Base-by-base conservation (phyloP, 2,329 filamentous ascomycete genomes). In the Nemania bipapillata region DNA sequence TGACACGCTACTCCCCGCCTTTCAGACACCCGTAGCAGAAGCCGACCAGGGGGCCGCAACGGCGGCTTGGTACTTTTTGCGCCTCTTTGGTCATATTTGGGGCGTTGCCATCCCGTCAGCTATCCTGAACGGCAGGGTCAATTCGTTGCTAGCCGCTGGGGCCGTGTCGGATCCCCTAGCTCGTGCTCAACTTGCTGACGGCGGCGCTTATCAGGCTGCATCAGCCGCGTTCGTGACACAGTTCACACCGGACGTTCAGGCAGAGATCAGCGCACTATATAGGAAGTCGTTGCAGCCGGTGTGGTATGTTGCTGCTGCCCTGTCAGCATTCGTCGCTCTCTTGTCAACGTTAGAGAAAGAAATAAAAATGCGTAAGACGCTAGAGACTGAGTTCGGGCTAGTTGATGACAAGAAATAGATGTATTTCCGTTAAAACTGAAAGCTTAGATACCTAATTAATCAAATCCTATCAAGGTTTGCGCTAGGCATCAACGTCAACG, bases 31-130 rank as follows among this genome's bases (percentile, higher is more conserved):
- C 0, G 60, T 79, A 1, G 65, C 0, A 78, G 81, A 28, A 52
- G 56, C 0, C 78, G 82, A 32, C 67, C 73, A 0, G 76, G 77
- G 0, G 71, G 76, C 1, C 77, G 78, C 0, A 76, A 54, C 79
- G 1, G 77, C 77, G 2, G 78, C 80, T 63, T 81, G 78, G 74
- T 70, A 72, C 4, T 85, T 84, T 71, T 74, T 82, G 53, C 78
- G 83, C 15, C 77, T 73, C n/a, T 78, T 84, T 17, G 83, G 83
- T 0, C 74, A 77, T 28, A 78, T 82, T 6, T 79, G 83, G 66
- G 83, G 83, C n/a, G 79, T 84, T 1, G 78, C 80, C 0, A 78
- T 85, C 12, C 79, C 79, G 0, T 78, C 76, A 0, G 75, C 78
- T 1, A 77, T 82, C 40, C 82, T 83, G 70, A 75, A 75, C 47